Conservation (phyloP, 2,329 filamentous ascomycete genomes). For the Aspergillus tubingensis region DNA sequence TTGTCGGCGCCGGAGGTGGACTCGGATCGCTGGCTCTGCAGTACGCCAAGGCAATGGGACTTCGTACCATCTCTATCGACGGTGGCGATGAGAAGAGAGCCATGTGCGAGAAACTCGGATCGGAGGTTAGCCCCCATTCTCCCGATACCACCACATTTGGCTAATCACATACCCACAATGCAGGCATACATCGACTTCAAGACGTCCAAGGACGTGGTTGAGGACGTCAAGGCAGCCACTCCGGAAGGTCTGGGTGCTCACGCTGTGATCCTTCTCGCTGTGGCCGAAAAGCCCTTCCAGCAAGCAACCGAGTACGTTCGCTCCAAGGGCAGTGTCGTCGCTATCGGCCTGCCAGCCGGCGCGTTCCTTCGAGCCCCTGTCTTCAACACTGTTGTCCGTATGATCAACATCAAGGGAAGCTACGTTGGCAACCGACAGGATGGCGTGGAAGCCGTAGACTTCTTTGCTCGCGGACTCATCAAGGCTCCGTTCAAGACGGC, state of each 20-base stretch:
- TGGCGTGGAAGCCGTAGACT: conserved; percentile 84
- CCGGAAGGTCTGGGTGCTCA: conserved; percentile 81
- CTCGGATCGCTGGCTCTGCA: conserved; percentile 78
- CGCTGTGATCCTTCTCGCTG: conserved; percentile 83
- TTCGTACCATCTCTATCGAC: conserved; percentile 79
- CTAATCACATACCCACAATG: not conserved
- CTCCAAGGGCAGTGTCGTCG: conserved; percentile 77
- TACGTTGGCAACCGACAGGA: conserved; percentile 94
- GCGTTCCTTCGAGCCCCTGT: conserved; percentile 81
- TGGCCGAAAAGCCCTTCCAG: conserved; percentile 90
- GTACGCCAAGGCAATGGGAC: conserved; percentile 89
- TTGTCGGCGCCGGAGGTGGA: conserved; percentile 84
- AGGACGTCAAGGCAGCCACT: conserved; percentile 80
- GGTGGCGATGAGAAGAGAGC: conserved; percentile 76
- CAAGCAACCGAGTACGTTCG: conserved; percentile 88
- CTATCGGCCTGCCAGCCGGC: conserved; percentile 82
- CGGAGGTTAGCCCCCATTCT: conserved; percentile 40
- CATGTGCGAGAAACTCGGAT: conserved; percentile 68
- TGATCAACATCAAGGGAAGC: conserved; percentile 89
- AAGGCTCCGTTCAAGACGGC: conserved; percentile 83
- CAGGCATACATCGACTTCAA: conserved; percentile 76
- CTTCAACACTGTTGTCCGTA: conserved; percentile 83
- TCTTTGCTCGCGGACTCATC: conserved; percentile 81
- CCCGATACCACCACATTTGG: not conserved
- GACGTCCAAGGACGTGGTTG: conserved; percentile 73